phyloP scores from a whole-genome alignment of 371 early-diverging fungal genomes.

The Mucor lusitanicus region DNA sequence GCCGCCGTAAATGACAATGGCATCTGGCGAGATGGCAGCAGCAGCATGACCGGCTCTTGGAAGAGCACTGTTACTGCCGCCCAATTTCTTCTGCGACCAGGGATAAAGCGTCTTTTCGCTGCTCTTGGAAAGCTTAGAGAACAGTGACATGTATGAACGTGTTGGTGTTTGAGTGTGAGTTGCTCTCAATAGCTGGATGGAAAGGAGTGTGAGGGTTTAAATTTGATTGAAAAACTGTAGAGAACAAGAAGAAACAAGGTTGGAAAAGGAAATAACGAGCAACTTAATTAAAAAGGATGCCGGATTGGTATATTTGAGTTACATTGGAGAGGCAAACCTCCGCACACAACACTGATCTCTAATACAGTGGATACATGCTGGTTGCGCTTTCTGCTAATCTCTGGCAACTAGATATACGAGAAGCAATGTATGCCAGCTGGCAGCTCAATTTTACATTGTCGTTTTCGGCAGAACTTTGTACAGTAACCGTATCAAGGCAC shows the following conservation, averaged over 20 bases:
- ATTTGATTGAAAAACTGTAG: background rate
- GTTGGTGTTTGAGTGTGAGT: background rate
- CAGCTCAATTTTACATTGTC: no score
- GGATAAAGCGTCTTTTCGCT: constrained; percentile 50
- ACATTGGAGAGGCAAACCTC: background rate
- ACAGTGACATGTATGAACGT: constrained; percentile 42
- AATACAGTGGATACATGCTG: no score
- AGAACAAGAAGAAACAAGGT: background rate
- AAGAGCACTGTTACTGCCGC: constrained; percentile 41
- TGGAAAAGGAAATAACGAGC: background rate
- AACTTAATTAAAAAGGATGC: background rate
- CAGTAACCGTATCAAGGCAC: no score
- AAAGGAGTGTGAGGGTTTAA: background rate
- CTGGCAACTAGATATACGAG: no score
- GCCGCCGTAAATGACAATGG: constrained; percentile 64
- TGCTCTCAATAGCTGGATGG: background rate
- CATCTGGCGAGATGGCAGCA: constrained; percentile 49
- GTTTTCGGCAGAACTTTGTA: no score
- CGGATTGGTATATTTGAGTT: background rate
- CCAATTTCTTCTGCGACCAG: constrained; percentile 52
- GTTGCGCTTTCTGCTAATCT: no score
- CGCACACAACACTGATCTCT: no score
- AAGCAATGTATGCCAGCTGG: no score
- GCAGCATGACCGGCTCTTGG: constrained; percentile 67
- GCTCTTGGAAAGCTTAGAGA: constrained; percentile 52